Evolutionary conservation across 352 stramenopile genomes (phyloP).

Genomic region (Thalassiosira gravida): DNA sequence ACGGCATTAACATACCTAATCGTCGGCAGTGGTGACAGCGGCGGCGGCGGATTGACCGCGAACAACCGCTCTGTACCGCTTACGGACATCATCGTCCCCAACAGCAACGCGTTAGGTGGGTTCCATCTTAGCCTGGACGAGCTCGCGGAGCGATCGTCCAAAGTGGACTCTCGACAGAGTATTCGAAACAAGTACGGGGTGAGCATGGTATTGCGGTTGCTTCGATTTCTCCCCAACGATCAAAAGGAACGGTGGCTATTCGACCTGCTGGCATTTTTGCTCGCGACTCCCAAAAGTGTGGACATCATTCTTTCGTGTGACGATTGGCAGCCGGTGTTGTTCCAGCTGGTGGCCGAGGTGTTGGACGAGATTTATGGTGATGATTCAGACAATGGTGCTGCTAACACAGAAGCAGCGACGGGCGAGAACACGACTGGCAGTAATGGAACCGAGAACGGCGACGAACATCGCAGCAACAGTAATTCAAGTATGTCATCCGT

Average conservation of each 20-base stretch:
- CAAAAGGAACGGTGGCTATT: conserved; percentile 78
- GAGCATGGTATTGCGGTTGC: conserved; percentile 70
- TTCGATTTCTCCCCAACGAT: conserved; percentile 73
- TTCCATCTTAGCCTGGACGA: conserved; percentile 47
- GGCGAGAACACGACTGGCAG: background rate
- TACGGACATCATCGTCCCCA: conserved; percentile 60
- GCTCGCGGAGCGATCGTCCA: conserved; percentile 16
- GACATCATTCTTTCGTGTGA: conserved; percentile 65
- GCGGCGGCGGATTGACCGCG: conserved; percentile 25
- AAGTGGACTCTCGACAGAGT: conserved; percentile 24
- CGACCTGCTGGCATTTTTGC: conserved; percentile 68
- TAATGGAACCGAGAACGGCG: background rate
- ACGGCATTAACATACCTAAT: conserved; percentile 70
- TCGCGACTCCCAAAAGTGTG: conserved; percentile 53
- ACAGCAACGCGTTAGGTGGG: conserved; percentile 35
- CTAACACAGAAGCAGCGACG: background rate
- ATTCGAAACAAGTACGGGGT: conserved; percentile 66
- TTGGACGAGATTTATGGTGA: conserved; percentile 76
- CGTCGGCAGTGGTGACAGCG: conserved; percentile 57
- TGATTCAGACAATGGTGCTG: conserved; percentile 12
- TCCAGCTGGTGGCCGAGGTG: conserved; percentile 81
- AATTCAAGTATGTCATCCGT: background rate
- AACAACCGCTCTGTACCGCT: conserved; percentile 34
- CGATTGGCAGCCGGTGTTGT: conserved; percentile 84
- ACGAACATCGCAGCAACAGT: conserved; percentile 10